phyloP scores from a whole-genome alignment of 768 basidiomycete species.

The Amanita exitialis region DNA sequence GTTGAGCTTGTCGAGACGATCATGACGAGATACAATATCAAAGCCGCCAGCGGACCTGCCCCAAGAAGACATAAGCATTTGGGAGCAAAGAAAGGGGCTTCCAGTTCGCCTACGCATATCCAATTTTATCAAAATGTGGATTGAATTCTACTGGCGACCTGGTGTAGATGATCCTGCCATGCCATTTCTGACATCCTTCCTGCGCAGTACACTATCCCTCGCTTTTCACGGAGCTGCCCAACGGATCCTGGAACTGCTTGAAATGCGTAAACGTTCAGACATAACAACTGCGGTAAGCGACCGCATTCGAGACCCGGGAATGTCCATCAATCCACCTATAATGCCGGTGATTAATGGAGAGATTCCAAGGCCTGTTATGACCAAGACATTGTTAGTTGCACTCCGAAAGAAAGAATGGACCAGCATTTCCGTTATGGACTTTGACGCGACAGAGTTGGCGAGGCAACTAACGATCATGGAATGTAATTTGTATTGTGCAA shows the following conservation, averaged over 20 bases:
- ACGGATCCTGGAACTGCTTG: constrained; percentile 61
- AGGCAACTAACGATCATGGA: constrained; percentile 95
- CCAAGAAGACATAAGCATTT: constrained; percentile 53
- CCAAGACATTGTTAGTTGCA: constrained; percentile 59
- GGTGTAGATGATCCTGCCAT: constrained; percentile 61
- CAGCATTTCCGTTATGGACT: constrained; percentile 71
- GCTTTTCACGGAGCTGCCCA: constrained; percentile 64
- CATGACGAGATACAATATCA: constrained; percentile 75
- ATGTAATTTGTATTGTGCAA: constrained; percentile 74
- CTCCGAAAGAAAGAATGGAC: constrained; percentile 58
- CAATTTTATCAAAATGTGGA: constrained; percentile 91
- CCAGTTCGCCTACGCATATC: constrained; percentile 87
- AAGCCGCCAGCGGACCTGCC: constrained; percentile 49
- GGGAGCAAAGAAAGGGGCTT: constrained; percentile 82
- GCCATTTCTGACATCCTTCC: constrained; percentile 47
- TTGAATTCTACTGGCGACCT: constrained; percentile 85
- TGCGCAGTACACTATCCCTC: constrained; percentile 44
- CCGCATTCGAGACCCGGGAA: constrained; percentile 63
- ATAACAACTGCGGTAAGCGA: constrained; percentile 50
- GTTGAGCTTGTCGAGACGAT: constrained; percentile 65
- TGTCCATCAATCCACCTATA: constrained; percentile 57
- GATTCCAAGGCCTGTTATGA: constrained; percentile 82
- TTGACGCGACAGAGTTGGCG: constrained; percentile 86
- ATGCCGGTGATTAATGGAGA: constrained; percentile 39
- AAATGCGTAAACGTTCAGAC: constrained; percentile 38